Evolutionary conservation across 2,329 filamentous ascomycete species (phyloP).

Genomic region (Kalmusia sp.): DNA sequence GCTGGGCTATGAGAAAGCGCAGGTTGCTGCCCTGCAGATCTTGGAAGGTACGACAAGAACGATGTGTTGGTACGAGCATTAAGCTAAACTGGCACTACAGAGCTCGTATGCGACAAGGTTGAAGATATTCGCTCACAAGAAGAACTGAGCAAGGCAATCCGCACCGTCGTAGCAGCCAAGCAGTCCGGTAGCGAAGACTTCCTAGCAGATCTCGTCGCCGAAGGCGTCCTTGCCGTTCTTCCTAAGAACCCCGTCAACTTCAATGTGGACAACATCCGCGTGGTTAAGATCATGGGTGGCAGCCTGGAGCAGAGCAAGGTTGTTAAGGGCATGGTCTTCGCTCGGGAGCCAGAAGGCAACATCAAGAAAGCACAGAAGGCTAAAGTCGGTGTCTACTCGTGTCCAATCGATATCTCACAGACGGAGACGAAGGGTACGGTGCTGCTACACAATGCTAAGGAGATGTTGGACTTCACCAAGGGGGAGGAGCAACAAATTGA

Average conservation of each 20-base stretch:
- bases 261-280: constrained; percentile 98
- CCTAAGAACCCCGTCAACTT: constrained; percentile 96
- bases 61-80: neutral
- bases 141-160: constrained; percentile 92
- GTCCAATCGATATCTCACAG: constrained; percentile 92
- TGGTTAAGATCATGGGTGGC: constrained; percentile 99
- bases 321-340: constrained; percentile 98
- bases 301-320: constrained; percentile 93
- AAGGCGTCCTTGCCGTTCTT: constrained; percentile 82
- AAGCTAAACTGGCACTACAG: constrained; percentile 49
- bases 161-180: constrained; percentile 95
- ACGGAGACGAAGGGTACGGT: constrained; percentile 99
- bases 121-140: constrained; percentile 79
- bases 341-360: constrained; percentile 86
- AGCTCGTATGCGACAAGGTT: constrained; percentile 89
- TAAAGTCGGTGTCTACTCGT: constrained; percentile 97
- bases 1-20: constrained; percentile 92
- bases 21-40: constrained; percentile 82
- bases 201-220: constrained; percentile 84
- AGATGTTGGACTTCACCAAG: constrained; percentile 98
- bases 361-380: constrained; percentile 91
- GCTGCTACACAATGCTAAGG: constrained; percentile 93
- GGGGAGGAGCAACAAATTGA: constrained; percentile 95
- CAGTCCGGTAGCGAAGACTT: constrained; percentile 93
- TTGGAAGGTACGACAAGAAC: constrained; percentile 67